A percentile compares a stretch with the other conserved stretches of the same genome.
These are phyloP conservation scores for Monosporascus sp. DNA, from an alignment of 2,329 filamentous ascomycete species.

Conservation along the genomic window DNA sequence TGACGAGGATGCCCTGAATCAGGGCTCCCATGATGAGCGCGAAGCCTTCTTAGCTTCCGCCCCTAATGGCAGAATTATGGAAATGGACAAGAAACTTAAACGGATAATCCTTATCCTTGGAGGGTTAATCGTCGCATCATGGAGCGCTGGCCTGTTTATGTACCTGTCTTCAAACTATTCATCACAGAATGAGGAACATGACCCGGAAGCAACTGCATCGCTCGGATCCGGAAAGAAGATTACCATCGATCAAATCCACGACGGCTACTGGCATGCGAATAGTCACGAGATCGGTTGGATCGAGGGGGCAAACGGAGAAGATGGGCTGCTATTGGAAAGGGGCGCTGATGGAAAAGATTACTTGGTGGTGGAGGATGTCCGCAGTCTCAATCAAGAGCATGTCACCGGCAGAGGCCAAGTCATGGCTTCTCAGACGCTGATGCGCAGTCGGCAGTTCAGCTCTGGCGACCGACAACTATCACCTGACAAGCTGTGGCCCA, in stretches of 20 bases:
- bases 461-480: conserved; percentile 50
- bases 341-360: conserved; percentile 62
- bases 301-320: conserved; percentile 65
- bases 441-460: conserved; percentile 62
- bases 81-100: conserved; percentile 62
- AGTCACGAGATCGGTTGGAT: conserved; percentile 72
- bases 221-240: conserved; percentile 66
- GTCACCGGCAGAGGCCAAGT: conserved; percentile 31
- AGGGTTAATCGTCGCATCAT: conserved; percentile 58
- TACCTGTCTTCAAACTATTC: conserved; percentile 61
- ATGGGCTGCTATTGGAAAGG: conserved; percentile 78
- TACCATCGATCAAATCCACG: conserved; percentile 65
- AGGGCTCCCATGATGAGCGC: conserved; percentile 37
- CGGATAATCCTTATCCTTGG: conserved; percentile 57
- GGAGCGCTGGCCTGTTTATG: conserved; percentile 61
- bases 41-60: conserved; percentile 47
- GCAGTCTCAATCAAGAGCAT: conserved; percentile 42
- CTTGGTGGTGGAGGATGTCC: conserved; percentile 82
- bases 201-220: conserved; percentile 57
- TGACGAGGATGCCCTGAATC: conserved; percentile 42
- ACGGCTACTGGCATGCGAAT: conserved; percentile 59
- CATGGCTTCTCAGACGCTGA: conserved; percentile 61
- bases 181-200: conserved; percentile 53
- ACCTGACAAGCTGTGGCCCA: conserved; percentile 66
- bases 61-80: conserved; percentile 37